Evolutionary conservation across 768 basidiomycete species (phyloP), one percentile per base, ranked within the genome.

Genomic region (Macrolepiota fuliginosa): DNA sequence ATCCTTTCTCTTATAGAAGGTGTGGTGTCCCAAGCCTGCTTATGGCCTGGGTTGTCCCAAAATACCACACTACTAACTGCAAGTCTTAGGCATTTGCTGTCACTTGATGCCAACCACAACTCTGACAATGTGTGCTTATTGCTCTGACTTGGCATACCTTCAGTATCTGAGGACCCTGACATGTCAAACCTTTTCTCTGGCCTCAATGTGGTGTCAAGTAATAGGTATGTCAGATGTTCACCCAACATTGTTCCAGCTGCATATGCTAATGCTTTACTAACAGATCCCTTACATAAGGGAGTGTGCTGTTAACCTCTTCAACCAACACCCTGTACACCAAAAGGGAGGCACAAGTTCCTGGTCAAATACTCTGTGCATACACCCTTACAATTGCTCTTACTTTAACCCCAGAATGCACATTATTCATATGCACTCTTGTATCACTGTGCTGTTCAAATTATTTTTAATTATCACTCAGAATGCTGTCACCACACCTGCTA

Each of bases 381-480:
- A 5, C 39, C 39, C 39, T 12, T 40, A 1, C 15, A 40, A 2
- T 17, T 1, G 2, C 39, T 15, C 13, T 40, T 17, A 40, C n/a
- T 5, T 40, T 17, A 17, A 17, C n/a, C 11, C 22, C n/a, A 10
- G 46, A 47, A 47, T 47, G 46, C 7, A 9, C 11, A n/a, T n/a
- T 24, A 19, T 19, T 47, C n/a, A 9, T 17, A 40, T 40, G n/a
- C 22, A 17, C 13, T 13, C 32, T 47, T 58, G 85, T 84, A 19
- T 70, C 85, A 46, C 84, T 56, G 78, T 82, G 3, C 77, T 82
- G 1, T 85, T 85, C 67, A 69, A 85, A 55, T 83, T 83, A 36
- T 64, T 80, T 54, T 74, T 85, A 57, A 67, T 85, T 50, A 72
- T 84, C 49, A 74, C 77, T 36, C 73, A 71, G 47, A 63, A 60